Evolutionary conservation across 208 protist genomes (phyloP).

Genomic region (Leishmania lainsoni): DNA sequence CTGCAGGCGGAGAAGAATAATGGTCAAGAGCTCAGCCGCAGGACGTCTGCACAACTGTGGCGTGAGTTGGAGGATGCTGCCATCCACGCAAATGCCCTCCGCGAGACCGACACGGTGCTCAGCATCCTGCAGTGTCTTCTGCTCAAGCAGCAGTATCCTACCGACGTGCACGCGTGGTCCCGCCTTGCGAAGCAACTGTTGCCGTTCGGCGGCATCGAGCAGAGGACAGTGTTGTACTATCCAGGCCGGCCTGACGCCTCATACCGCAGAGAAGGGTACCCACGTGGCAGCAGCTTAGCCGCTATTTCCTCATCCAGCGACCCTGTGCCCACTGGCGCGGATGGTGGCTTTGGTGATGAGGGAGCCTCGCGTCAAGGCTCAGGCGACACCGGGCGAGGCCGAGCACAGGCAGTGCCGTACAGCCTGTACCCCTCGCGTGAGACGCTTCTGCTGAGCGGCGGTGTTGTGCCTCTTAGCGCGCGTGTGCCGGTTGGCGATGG

Average conservation of each 20-base stretch:
- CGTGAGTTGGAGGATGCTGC: slow-evolving; percentile 37
- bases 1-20: background rate
- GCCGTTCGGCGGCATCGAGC: slow-evolving; percentile 59
- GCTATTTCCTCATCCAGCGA: background rate
- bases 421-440: slow-evolving; percentile 53
- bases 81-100: slow-evolving; percentile 43
- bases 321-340: background rate
- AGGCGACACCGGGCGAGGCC: background rate
- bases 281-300: background rate
- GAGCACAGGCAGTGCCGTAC: slow-evolving; percentile 5
- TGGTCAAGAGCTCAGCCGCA: background rate
- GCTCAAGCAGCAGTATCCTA: slow-evolving; percentile 32
- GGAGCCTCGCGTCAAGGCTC: background rate
- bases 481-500: slow-evolving; percentile 59
- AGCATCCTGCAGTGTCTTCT: slow-evolving; percentile 47
- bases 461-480: slow-evolving; percentile 82
- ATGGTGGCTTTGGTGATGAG: background rate
- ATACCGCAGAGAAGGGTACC: background rate
- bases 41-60: slow-evolving; percentile 38
- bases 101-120: slow-evolving; percentile 75
- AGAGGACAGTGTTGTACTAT: slow-evolving; percentile 60
- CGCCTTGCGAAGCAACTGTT: slow-evolving; percentile 54
- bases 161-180: slow-evolving; percentile 39
- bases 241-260: slow-evolving; percentile 40
- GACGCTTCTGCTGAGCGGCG: slow-evolving; percentile 77